phyloP scores from a whole-genome alignment of 495 filamentous ascomycete genomes.

The Achaetomiella virescens region DNA sequence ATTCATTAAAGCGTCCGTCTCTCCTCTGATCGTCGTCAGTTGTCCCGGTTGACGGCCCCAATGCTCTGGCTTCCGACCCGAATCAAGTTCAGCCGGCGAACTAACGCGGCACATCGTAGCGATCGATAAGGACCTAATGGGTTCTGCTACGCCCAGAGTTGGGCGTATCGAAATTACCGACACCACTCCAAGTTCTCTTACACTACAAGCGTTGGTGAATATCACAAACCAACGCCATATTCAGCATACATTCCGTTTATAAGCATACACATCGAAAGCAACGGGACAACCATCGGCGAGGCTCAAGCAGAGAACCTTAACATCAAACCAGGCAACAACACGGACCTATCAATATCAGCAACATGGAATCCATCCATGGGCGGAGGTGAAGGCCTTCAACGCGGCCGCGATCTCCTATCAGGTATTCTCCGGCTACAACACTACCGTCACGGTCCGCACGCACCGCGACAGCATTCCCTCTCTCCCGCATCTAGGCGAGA shows the following conservation, averaged over 20 bases:
- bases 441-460: conserved; percentile 62
- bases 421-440: conserved; percentile 85
- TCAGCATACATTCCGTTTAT: conserved; percentile 71
- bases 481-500: conserved; percentile 63
- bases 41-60: conserved; percentile 22
- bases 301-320: conserved; percentile 54
- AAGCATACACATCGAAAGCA: conserved; percentile 67
- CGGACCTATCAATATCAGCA: conserved; percentile 59
- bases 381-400: conserved; percentile 50
- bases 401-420: conserved; percentile 70
- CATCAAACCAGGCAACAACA: conserved; percentile 64
- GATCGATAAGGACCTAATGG: conserved; percentile 34
- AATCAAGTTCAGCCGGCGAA: not conserved
- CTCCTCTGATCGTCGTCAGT: conserved; percentile 47
- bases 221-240: conserved; percentile 84
- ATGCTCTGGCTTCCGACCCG: conserved; percentile 6
- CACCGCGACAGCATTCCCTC: conserved; percentile 66
- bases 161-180: conserved; percentile 58
- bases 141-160: conserved; percentile 53
- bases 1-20: conserved; percentile 81
- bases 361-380: conserved; percentile 66
- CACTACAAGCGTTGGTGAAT: conserved; percentile 62
- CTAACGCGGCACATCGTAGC: conserved; percentile 26
- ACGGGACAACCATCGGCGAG: conserved; percentile 69
- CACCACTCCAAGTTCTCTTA: conserved; percentile 62